Evolutionary conservation across 306 rosid genomes (phyloP).

Genomic region (Comarum palustre): DNA sequence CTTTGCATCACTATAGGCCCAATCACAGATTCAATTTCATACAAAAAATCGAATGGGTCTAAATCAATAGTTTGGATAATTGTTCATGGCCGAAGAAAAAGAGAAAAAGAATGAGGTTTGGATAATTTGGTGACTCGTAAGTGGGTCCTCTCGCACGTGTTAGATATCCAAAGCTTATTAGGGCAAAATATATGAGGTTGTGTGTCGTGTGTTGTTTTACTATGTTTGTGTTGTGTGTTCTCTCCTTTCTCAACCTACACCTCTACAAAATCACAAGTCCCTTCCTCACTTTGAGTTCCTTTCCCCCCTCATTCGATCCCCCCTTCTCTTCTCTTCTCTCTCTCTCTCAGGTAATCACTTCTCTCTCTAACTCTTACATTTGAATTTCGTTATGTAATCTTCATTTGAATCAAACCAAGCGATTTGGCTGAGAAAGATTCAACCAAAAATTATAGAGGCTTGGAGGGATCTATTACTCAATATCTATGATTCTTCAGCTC

Average conservation of each 20-base stretch:
- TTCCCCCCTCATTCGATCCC: too few relatives aligned
- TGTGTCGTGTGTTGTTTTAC: neutral
- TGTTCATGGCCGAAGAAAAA: neutral
- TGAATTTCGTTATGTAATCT: neutral
- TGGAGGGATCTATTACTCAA: conserved; percentile 10
- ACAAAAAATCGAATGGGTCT: neutral
- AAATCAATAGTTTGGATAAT: neutral
- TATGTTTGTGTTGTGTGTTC: neutral
- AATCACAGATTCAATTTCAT: neutral
- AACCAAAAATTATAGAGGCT: neutral
- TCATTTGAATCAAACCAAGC: neutral
- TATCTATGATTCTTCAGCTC: conserved; percentile 8
- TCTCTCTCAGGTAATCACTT: conserved; percentile 28
- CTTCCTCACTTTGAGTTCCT: too few relatives aligned
- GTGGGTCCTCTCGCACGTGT: conserved; percentile 9
- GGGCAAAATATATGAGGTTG: neutral
- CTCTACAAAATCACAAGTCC: too few relatives aligned
- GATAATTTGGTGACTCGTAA: conserved; percentile 1
- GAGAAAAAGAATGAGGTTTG: neutral
- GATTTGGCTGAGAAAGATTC: conserved; percentile 11
- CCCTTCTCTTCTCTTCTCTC: neutral
- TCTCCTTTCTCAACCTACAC: neutral
- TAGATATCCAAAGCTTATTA: neutral
- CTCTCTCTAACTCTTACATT: conserved; percentile 18
- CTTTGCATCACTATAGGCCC: neutral